phyloP scores from a whole-genome alignment of 768 basidiomycete species.

The Trametes sanguinea region DNA sequence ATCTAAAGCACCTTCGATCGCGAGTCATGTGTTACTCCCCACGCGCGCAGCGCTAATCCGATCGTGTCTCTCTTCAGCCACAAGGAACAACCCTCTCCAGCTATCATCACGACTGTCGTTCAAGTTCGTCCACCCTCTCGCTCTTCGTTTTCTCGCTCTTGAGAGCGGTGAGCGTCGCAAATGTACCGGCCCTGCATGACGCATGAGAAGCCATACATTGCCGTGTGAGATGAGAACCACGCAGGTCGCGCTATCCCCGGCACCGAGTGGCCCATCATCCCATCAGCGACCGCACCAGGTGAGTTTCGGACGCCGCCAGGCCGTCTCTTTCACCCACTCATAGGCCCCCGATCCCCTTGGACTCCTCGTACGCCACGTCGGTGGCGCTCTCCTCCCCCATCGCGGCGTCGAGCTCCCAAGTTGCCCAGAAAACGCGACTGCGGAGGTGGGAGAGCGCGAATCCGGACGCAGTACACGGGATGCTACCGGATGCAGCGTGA shows the following conservation, averaged over 20 bases:
- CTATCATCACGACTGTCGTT: not conserved
- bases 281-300: conserved; percentile 5
- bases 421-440: not conserved
- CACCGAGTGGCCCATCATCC: conserved; percentile 13
- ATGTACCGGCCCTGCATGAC: not conserved
- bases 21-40: conserved; percentile 14
- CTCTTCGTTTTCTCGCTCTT: not conserved
- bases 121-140: not conserved
- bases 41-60: not conserved
- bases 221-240: not conserved
- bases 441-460: not conserved
- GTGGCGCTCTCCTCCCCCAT: not conserved
- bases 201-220: conserved; percentile 8
- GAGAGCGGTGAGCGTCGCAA: not conserved
- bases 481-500: not conserved
- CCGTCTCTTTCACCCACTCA: not conserved
- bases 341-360: not conserved
- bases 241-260: conserved; percentile 16
- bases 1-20: conserved; percentile 18
- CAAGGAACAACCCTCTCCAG: not conserved
- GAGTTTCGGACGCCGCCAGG: conserved; percentile 1
- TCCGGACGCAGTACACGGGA: not conserved
- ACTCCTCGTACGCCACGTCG: not conserved
- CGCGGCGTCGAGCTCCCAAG: not conserved
- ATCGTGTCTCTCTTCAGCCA: conserved; percentile 3